These are phyloP conservation scores for Boletus sensibilis DNA, from an alignment of 768 basidiomycete species.

Conservation along the genomic window DNA sequence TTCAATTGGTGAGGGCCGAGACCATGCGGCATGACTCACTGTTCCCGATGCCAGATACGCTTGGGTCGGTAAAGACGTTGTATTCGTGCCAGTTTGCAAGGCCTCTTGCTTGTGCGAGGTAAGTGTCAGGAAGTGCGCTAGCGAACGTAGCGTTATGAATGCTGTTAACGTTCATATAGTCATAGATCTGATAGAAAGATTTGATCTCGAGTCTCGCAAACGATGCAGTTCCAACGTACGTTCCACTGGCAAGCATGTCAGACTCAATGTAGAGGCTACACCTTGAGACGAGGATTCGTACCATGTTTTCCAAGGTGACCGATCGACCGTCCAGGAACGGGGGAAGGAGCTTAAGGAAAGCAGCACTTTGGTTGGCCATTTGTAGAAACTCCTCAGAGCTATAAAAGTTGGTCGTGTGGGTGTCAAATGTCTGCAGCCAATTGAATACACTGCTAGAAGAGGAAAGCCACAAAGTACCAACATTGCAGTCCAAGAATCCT, in stretches of 20 bases:
- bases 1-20: not conserved
- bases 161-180: constrained; percentile 70
- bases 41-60: constrained; percentile 62
- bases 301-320: constrained; percentile 59
- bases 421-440: constrained; percentile 43
- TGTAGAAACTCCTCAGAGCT: constrained; percentile 49
- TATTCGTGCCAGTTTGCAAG: constrained; percentile 77
- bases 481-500: constrained; percentile 61
- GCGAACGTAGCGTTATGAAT: constrained; percentile 64
- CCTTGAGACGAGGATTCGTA: constrained; percentile 20
- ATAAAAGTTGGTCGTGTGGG: constrained; percentile 52
- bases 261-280: not conserved
- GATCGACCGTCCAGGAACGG: constrained; percentile 55
- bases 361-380: constrained; percentile 42
- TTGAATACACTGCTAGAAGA: not conserved
- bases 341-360: constrained; percentile 49
- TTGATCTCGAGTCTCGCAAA: not conserved
- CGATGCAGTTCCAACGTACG: constrained; percentile 28
- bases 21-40: constrained; percentile 37
- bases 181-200: constrained; percentile 48
- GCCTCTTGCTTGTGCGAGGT: constrained; percentile 52
- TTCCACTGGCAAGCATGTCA: constrained; percentile 40
- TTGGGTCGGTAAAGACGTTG: constrained; percentile 55
- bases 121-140: constrained; percentile 43
- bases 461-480: constrained; percentile 24